Base-by-base conservation (phyloP, 768 basidiomycete genomes). In the Mycena floridula region DNA sequence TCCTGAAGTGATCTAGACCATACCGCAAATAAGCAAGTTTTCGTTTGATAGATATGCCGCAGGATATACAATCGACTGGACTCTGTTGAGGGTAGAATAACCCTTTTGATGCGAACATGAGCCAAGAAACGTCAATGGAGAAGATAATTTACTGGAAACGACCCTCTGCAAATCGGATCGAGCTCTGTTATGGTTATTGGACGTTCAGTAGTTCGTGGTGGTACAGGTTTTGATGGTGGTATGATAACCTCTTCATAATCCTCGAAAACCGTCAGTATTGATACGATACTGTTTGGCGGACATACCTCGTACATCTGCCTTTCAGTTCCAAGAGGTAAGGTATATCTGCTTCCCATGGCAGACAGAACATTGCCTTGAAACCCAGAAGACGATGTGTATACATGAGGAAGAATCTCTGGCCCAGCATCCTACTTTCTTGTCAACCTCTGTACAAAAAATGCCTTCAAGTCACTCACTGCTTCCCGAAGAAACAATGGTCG, bases 21-120 rank as follows among this genome's bases (percentile, higher is more conserved):
- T 56, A 89, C 89, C 91, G 57, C 91, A 94, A 27, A 99, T 75
- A 21, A 99, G 80, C 69, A 99, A 77, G 58, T 99, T 99, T 65
- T 97, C 96, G 52, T 96, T 98, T 1, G 90, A 85, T n/a, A 77
- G 70, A 62, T 95, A 97, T 1, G 94, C 96, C 3, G 89, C 89
- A 0, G 87, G 84, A 65, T 85, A 97, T 16, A 98, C 84, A 48
- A 97, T 91, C 1, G 91, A 94, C 59, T 99, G 96, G 47, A 99
- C 86, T 50, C 96, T 77, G 60, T 99, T 99, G 50, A 99, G 70
- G 8, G 82, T 73, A 25, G 73, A 67, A 57, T 98, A 99, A 23
- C 88, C 88, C 93, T 95, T 46, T 1, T 15, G 40, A 26, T 25
- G 40, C 25, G 21, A 16, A 24, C 13, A 42, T 20, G 20, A 20